Evolutionary conservation across 2,329 filamentous ascomycete species (phyloP), one percentile per base, ranked within the genome.

Genomic region (Graphiopsis chlorocephala): DNA sequence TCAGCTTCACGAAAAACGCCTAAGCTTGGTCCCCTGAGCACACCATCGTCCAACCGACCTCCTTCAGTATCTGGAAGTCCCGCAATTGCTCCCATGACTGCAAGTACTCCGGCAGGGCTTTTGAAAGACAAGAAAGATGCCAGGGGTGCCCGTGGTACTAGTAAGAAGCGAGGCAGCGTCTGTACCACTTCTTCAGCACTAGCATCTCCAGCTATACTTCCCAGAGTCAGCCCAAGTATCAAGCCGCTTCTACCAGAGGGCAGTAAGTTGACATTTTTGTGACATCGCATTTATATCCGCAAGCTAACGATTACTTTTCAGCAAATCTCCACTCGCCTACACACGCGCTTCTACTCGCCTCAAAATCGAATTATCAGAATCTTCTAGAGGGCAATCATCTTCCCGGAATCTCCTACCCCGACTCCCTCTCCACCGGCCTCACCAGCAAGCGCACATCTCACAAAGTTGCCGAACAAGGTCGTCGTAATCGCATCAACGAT

Each of bases 291-390:
- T 20, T 2, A 10, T 31, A 17, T 8, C 26, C 20, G 55, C 33
- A n/a, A 59, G 20, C 68, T 73, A 42, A 72, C 66, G 29, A 47
- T 14, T 64, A 29, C n/a, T n/a, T 59, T 70, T 68, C 71, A 78
- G 79, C 78, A 17, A 62, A 29, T 38, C 75, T 85, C 17, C 80
- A 85, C 23, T 82, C 85, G 38, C 85, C 88, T 60, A 83, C 84
- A 3, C 87, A 87, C 65, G 86, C 88, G n/a, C 84, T 92, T 29
- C 85, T 98, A 52, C 84, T 99, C 29, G 91, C 93, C 38, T 92
- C 91, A 17, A 98, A 98, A 76, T 98, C 94, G 1, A 99, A 99
- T 74, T 99, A 99, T 73, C 94, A 98, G 73, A 96, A 97, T 72
- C 95, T 99, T 42, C 80, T 99, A 12, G 95, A 98, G 76, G 95